These are phyloP conservation scores for Globisporangium alternatum DNA, from an alignment of 352 stramenopile species.

Conservation along the genomic window DNA sequence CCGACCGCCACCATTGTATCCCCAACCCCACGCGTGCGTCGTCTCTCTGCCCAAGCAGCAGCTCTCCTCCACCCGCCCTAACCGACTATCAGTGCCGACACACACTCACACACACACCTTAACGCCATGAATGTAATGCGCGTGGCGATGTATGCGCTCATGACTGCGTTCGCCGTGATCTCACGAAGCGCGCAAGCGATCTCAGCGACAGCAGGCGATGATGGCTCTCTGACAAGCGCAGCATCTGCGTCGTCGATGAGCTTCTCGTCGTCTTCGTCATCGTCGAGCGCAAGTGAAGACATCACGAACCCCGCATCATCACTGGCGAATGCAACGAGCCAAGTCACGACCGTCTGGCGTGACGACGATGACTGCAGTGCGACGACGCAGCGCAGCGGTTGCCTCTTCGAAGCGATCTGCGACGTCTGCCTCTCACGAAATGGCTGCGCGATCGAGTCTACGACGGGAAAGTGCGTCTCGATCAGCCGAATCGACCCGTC, in stretches of 20 bases:
- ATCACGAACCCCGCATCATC: not conserved
- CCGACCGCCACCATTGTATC: slow-evolving; percentile 9
- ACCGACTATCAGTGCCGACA: not conserved
- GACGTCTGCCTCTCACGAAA: slow-evolving; percentile 11
- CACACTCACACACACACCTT: too few species aligned
- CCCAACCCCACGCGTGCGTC: not conserved
- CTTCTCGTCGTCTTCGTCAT: not conserved
- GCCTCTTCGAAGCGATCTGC: slow-evolving; percentile 15
- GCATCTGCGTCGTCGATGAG: not conserved
- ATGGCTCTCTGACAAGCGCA: not conserved
- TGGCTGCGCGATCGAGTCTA: slow-evolving; percentile 38
- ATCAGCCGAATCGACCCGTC: slow-evolving; percentile 16
- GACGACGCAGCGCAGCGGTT: slow-evolving; percentile 7
- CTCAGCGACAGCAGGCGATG: not conserved
- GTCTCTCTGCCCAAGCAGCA: slow-evolving; percentile 4
- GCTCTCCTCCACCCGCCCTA: slow-evolving; percentile 13
- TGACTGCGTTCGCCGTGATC: not conserved
- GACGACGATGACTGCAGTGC: slow-evolving; percentile 13
- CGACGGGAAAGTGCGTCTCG: slow-evolving; percentile 36
- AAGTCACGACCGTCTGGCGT: slow-evolving; percentile 9
- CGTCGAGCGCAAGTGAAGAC: not conserved
- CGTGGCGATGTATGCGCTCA: not conserved
- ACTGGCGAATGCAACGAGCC: not conserved
- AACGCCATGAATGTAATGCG: slow-evolving; percentile 4
- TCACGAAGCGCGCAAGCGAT: not conserved